Percentiles rank a stretch among this genome's conserved stretches.
Conservation (phyloP, 352 stramenopile genomes). For the Elongisporangium senticosum region DNA sequence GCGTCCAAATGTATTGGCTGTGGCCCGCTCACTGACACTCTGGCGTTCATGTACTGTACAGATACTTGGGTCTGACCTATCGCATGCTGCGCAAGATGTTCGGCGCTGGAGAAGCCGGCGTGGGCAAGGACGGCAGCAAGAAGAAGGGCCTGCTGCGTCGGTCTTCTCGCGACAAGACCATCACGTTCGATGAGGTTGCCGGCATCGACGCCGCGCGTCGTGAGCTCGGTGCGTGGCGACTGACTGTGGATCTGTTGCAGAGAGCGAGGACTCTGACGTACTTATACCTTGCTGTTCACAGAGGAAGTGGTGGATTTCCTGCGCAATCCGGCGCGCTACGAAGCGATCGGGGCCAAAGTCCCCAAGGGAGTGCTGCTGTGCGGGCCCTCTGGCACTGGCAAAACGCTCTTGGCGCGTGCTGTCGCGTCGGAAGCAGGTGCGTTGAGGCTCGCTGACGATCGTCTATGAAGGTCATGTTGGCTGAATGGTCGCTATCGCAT, state of each 20-base stretch:
- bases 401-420: conserved; percentile 92
- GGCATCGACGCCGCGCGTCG: conserved; percentile 92
- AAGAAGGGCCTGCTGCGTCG: conserved; percentile 34
- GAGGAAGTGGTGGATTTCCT: conserved; percentile 95
- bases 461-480: background rate
- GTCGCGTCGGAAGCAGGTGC: conserved; percentile 86
- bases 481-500: background rate
- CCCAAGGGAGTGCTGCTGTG: conserved; percentile 92
- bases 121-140: conserved; percentile 65
- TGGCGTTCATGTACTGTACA: conserved; percentile 6
- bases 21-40: background rate
- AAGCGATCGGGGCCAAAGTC: conserved; percentile 90
- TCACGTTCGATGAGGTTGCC: conserved; percentile 91
- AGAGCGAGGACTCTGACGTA: background rate
- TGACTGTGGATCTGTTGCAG: background rate
- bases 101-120: conserved; percentile 23
- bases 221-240: conserved; percentile 58
- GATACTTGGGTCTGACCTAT: conserved; percentile 82
- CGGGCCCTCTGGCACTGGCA: conserved; percentile 92
- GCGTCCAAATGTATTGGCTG: background rate
- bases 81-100: conserved; percentile 75
- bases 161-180: conserved; percentile 26
- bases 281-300: conserved; percentile 7
- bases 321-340: conserved; percentile 87
- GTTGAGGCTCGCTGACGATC: background rate